Evolutionary conservation across 176 grass and related monocot genomes (phyloP).

Genomic region (Elymus sibiricus): DNA sequence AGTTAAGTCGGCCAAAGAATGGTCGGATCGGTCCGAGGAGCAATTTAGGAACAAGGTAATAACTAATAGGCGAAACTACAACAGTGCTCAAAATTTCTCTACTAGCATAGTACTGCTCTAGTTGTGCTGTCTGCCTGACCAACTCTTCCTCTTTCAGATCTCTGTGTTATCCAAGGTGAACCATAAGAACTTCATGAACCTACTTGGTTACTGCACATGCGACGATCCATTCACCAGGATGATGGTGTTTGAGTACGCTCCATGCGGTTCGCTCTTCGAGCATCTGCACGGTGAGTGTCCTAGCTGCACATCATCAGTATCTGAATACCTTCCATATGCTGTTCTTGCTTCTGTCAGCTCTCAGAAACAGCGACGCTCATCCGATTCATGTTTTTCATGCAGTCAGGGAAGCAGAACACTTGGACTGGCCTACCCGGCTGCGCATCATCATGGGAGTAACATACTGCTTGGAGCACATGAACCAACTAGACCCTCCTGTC

Average conservation of each 20-base stretch:
- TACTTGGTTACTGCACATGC: constrained; percentile 65
- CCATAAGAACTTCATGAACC: constrained; percentile 89
- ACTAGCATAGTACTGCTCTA: background rate
- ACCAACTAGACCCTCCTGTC: constrained; percentile 41
- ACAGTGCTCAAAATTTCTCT: background rate
- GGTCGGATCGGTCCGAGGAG: constrained; percentile 43
- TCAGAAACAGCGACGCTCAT: background rate
- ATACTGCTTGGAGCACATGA: constrained; percentile 72
- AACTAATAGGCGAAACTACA: background rate
- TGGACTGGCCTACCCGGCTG: constrained; percentile 62
- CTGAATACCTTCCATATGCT: background rate
- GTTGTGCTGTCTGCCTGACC: background rate
- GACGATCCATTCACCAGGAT: constrained; percentile 77
- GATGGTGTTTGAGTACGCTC: constrained; percentile 83
- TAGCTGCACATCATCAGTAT: background rate
- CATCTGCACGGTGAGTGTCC: constrained; percentile 79
- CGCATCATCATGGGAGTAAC: constrained; percentile 76
- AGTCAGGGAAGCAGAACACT: constrained; percentile 80
- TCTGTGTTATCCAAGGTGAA: constrained; percentile 69
- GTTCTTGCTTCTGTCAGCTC: background rate
- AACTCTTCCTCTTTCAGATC: constrained; percentile 47
- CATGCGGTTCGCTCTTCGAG: constrained; percentile 84
- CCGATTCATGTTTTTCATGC: background rate
- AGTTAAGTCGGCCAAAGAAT: constrained; percentile 31
- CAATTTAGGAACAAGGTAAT: constrained; percentile 68